These are phyloP conservation scores for Globisporangium nagaii DNA, from an alignment of 352 stramenopile genomes.

Conservation along the genomic window DNA sequence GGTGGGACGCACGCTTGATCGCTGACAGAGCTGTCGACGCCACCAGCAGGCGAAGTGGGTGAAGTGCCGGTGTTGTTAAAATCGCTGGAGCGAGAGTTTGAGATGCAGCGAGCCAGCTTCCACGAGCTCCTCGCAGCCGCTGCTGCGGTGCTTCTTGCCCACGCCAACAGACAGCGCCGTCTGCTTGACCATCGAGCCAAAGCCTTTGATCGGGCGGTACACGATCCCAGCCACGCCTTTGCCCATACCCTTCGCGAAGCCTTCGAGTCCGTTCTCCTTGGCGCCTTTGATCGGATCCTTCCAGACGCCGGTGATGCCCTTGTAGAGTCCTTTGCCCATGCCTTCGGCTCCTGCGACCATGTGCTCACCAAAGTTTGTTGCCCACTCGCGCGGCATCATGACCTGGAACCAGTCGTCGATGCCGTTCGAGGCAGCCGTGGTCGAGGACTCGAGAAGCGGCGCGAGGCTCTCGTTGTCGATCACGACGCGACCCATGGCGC, in stretches of 20 bases:
- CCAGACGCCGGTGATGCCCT: constrained; percentile 69
- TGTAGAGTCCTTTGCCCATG: constrained; percentile 60
- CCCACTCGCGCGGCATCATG: constrained; percentile 64
- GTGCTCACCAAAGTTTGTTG: constrained; percentile 75
- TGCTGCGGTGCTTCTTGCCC: constrained; percentile 37
- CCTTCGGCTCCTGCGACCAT: constrained; percentile 71
- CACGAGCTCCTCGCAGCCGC: constrained; percentile 43
- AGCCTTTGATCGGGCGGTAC: constrained; percentile 62
- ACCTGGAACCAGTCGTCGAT: constrained; percentile 54
- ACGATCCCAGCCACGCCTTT: constrained; percentile 65
- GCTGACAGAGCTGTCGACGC: too few species aligned
- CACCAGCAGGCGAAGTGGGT: too few species aligned
- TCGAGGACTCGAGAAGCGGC: constrained; percentile 17
- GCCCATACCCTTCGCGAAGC: constrained; percentile 70
- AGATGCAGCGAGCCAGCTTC: constrained; percentile 51
- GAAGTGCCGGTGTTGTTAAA: too few species aligned
- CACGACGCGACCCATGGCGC: constrained; percentile 56
- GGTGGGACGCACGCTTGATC: too few species aligned
- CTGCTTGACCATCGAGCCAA: constrained; percentile 76
- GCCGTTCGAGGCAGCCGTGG: constrained; percentile 6
- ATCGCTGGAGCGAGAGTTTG: constrained; percentile 62
- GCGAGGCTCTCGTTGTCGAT: constrained; percentile 35
- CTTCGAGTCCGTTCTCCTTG: constrained; percentile 61
- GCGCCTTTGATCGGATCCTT: constrained; percentile 76
- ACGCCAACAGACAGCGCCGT: constrained; percentile 61